Percentiles rank a stretch among this genome's conserved stretches.
phyloP scores from a whole-genome alignment of 2,329 filamentous ascomycete species.

The Apiospora pterosperma region DNA sequence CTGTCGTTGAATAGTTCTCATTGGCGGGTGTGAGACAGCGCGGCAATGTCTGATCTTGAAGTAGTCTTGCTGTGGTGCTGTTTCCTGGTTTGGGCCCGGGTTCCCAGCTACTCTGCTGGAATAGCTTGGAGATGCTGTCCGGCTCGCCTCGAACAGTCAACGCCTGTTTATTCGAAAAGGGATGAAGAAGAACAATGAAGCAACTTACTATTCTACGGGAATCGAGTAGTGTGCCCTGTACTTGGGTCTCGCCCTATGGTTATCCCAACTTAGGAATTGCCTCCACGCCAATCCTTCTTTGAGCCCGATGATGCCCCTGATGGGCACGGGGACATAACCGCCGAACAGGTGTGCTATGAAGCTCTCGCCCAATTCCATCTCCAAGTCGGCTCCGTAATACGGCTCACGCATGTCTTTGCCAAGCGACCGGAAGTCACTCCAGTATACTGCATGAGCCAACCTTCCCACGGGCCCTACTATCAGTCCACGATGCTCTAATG shows the following conservation, averaged over 20 bases:
- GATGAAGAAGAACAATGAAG: background rate
- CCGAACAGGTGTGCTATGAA: slow-evolving; percentile 31
- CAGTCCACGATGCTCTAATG: background rate
- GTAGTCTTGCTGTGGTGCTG: background rate
- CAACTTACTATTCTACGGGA: slow-evolving; percentile 27
- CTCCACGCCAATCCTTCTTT: slow-evolving; percentile 25
- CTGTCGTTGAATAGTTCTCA: background rate
- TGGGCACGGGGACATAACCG: slow-evolving; percentile 28
- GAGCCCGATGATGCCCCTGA: slow-evolving; percentile 13
- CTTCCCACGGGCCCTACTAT: slow-evolving; percentile 3
- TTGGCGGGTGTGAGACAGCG: background rate
- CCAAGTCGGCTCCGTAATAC: slow-evolving; percentile 31
- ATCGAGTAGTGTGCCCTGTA: slow-evolving; percentile 31
- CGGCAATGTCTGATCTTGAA: background rate
- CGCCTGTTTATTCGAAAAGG: background rate
- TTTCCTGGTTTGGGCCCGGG: background rate
- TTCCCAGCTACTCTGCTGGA: slow-evolving; percentile 13
- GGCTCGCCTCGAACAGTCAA: background rate
- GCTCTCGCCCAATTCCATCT: slow-evolving; percentile 34
- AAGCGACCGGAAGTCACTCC: slow-evolving; percentile 26
- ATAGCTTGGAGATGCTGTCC: slow-evolving; percentile 21
- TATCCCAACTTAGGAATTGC: slow-evolving; percentile 28
- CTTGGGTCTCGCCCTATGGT: slow-evolving; percentile 26
- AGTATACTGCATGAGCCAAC: slow-evolving; percentile 30
- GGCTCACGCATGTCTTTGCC: slow-evolving; percentile 25